Base-by-base conservation (phyloP, 805 yeast genomes). In the Candida xyloterini region DNA sequence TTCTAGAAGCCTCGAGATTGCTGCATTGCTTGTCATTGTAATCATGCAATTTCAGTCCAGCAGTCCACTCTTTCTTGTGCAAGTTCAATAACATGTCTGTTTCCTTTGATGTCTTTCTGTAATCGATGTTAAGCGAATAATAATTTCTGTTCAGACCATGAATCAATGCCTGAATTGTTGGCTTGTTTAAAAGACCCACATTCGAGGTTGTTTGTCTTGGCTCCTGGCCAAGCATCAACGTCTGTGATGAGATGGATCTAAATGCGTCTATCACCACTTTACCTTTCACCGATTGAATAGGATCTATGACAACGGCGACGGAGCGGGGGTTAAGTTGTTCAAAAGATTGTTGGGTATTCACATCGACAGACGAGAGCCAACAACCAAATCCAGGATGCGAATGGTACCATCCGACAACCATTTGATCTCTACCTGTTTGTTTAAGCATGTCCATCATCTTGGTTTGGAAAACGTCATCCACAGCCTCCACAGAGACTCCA, bases 341-440 rank as follows among this genome's bases (percentile, higher is more conserved):
- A 59, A 93, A 93, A 25, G 96, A 87, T 62, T 91, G 96, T 61
- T 93, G 99, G 3, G 99, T 93, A 64, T 89, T 88, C 45, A 93
- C 95, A 75, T 93, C 99, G 21, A 93, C 98, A 21, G 90, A 81
- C 10, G 98, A 90, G 53, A 93, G 74, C 99, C 99, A 93, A 71
- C 99, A 93, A n/a, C 99, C 99, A 62, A 91, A 93, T 13, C 99
- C 99, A 4, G 99, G 99, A 67, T 93, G 99, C 10, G 98, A 90
- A 62, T 93, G 99, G 70, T 93, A 93, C 99, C 99, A 93, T 24
- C 99, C 99, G 35, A 93, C 99, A 38, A 93, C 99, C 87, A 87
- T 89, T 63, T 93, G 95, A 66, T 90, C 97, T 64, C 99, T 77
- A n/a, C 99, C 99, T 1, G 99, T 93, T 64, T 93, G 99, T 66